A percentile compares a stretch with the other conserved stretches of the same genome.
Conservation (phyloP, 345 rosid genomes). For the Eucalyptus sp. region DNA sequence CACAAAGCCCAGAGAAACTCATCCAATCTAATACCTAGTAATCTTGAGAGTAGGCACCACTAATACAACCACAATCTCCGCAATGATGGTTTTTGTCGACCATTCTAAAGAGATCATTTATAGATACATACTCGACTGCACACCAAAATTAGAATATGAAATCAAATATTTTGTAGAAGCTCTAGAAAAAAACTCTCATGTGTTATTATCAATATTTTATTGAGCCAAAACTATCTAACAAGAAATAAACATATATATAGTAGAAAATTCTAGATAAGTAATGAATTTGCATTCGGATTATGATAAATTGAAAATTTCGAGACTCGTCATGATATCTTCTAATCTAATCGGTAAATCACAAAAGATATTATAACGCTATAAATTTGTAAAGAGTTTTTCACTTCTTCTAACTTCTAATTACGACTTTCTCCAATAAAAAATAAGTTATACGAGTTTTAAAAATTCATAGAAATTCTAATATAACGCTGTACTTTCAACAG, state of each 20-base stretch:
- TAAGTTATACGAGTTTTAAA: too few species aligned
- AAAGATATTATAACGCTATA: accelerated
- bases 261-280: neutral
- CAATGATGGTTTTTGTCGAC: neutral
- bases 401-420: neutral
- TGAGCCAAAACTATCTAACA: neutral
- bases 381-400: neutral
- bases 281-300: accelerated
- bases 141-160: neutral
- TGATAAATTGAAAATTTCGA: neutral
- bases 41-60: too few species aligned
- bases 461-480: neutral
- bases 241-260: too few species aligned
- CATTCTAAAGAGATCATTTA: neutral
- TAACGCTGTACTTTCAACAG: neutral
- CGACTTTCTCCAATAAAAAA: neutral
- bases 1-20: neutral
- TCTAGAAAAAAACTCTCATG: neutral
- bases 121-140: neutral
- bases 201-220: neutral
- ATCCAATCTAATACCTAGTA: neutral
- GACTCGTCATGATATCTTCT: accelerated
- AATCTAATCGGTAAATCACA: neutral
- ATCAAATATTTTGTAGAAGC: neutral
- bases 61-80: neutral